Evolutionary conservation across 139 green algal genomes (phyloP).

Genomic region (Chlorella ohadii): DNA sequence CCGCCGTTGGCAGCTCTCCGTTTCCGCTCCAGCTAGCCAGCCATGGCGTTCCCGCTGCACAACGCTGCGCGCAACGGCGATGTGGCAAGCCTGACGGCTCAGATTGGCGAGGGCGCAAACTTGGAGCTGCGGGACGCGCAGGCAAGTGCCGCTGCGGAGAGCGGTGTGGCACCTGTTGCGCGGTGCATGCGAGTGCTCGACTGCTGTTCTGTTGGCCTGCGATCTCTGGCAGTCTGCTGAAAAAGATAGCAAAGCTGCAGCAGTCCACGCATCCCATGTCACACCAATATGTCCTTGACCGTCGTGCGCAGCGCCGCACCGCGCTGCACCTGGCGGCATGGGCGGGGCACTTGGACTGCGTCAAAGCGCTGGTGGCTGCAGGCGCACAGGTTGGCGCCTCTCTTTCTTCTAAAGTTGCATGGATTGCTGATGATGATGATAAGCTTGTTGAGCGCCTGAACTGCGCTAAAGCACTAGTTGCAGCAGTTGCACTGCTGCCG

Average conservation of each 20-base stretch:
- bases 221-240: background rate
- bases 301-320: slow-evolving; percentile 45
- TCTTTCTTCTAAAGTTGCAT: too few relatives aligned
- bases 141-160: slow-evolving; percentile 24
- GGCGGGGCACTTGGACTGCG: slow-evolving; percentile 70
- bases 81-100: slow-evolving; percentile 21
- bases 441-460: too few relatives aligned
- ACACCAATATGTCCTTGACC: too few relatives aligned
- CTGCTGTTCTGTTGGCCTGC: too few relatives aligned
- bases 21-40: background rate
- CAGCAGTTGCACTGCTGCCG: too few relatives aligned
- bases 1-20: background rate
- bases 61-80: slow-evolving; percentile 61
- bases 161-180: too few relatives aligned
- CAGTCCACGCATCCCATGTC: too few relatives aligned
- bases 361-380: slow-evolving; percentile 72
- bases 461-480: too few relatives aligned
- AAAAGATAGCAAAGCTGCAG: slow-evolving; percentile 46
- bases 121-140: slow-evolving; percentile 53
- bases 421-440: too few relatives aligned
- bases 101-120: slow-evolving; percentile 25
- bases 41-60: slow-evolving; percentile 54
- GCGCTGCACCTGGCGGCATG: slow-evolving; percentile 83
- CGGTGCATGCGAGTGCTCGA: too few relatives aligned
- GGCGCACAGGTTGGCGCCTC: slow-evolving; percentile 18